Evolutionary conservation across 164 flowering plant genomes (phyloP), one percentile per base, ranked within the genome.

Genomic region (Liriodendron chinense): DNA sequence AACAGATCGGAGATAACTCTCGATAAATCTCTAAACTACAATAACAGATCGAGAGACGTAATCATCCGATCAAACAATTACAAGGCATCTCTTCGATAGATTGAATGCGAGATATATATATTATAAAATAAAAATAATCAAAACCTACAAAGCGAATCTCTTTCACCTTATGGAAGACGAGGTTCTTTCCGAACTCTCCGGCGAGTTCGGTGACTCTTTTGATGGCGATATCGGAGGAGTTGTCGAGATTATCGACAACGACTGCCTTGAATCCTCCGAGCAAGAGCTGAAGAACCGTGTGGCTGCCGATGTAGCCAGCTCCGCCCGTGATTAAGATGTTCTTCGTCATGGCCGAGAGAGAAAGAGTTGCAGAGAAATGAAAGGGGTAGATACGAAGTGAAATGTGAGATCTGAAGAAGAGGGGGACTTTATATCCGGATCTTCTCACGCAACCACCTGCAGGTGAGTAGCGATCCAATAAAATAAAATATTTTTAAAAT

Each of bases 291-390:
- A 96, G 87, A 63, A 92, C 94, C 25, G 99, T 92, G 86, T 96
- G 99, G 76, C 89, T 90, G 13, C 99, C 99, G 25, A 96, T 93
- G 80, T 93, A 96, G 3, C 99, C 99, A 49, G 99, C 97, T 16
- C 99, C 99, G 4, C 99, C 99, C 9, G 99, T 93, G 34, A 96
- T 96, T 75, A 96, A 78, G n/a, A 96, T 84, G 76, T 18, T 89
- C 83, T 85, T 83, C 71, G 57, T 68, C 83, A 76, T 78, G 62
- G 14, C 72, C 43, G 74, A 57, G 28, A 28, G 72, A 49, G 25
- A 5, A 9, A 24, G 47, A 67, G 22, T 67, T 56, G 43, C 50
- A 20, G 24, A 26, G 34, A 72, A 47, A 10, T 47, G 12, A 2
- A n/a, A 68, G 20, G 23, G 22, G n/a, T 25, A 28, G 72, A 68